Evolutionary conservation across 2,329 filamentous ascomycete genomes (phyloP), one percentile per base, ranked within the genome.

Genomic region (Talaromyces sp.): DNA sequence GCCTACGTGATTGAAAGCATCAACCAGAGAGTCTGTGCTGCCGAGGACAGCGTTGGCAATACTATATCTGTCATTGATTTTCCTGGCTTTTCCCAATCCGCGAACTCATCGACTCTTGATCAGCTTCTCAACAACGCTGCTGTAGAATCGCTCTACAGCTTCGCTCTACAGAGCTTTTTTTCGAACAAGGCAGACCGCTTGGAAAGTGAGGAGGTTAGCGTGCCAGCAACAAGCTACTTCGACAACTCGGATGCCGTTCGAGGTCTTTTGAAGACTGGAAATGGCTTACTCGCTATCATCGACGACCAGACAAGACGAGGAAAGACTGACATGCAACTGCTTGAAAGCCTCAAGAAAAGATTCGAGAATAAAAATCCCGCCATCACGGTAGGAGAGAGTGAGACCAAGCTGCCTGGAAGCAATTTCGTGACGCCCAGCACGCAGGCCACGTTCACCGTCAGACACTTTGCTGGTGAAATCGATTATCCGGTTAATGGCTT

Each of bases 51-150:
- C 22, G 91, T 99, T 63, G 90, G 88, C 63, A 99, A 99, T 81
- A 99, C 95, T 0, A 86, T 99, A 64, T 96, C 93, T 5, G 88
- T 99, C 62, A 89, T 99, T 61, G 95, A 99, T 76, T 99, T 99
- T 79, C 95, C 95, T 0, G 95, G 95, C 22, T 99, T 99, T 75
- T 85, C 93, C 13, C 92, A 96, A 76, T 85, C 90, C 0, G 88
- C 92, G 0, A 97, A 95, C 0, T 88, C 90, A 19, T 97, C 92
- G 1, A 86, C 89, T 0, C 84, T 99, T 10, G 95, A 99, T 70
- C 95, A 98, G 79, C 85, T 99, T 2, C 85, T 99, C 16, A 97
- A 90, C 82, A 99, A 99, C 75, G 92, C 94, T 4, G 95, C 95
- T 0, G 92, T 90, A 1, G 95, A 99, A 78, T 90, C 90, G 1